Evolutionary conservation across 805 yeast species (phyloP).

Genomic region (Pichia thaimueangensis): DNA sequence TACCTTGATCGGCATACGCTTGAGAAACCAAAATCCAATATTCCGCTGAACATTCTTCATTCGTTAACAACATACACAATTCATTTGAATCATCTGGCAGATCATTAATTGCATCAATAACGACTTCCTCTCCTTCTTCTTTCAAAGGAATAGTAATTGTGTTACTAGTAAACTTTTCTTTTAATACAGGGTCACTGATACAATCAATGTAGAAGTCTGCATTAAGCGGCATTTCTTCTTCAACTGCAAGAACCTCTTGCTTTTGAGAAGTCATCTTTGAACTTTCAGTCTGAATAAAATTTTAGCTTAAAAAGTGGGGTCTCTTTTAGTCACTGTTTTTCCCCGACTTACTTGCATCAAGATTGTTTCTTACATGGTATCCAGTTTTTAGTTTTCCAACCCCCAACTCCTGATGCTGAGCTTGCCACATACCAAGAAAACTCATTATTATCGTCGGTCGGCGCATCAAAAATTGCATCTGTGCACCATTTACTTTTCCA

Average conservation of each 20-base stretch:
- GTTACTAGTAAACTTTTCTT: slow-evolving; percentile 21
- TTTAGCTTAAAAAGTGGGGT: too few relatives aligned
- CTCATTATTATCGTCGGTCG: too few relatives aligned
- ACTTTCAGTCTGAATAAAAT: background rate
- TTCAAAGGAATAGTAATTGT: slow-evolving; percentile 56
- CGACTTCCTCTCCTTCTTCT: slow-evolving; percentile 77
- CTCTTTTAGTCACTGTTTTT: too few relatives aligned
- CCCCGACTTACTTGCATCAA: too few relatives aligned
- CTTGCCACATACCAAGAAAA: too few relatives aligned
- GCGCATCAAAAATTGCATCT: too few relatives aligned
- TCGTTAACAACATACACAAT: slow-evolving; percentile 66
- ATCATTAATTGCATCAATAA: slow-evolving; percentile 73
- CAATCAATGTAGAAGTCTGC: slow-evolving; percentile 23
- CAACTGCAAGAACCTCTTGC: background rate
- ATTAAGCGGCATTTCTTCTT: slow-evolving; percentile 20
- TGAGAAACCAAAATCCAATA: slow-evolving; percentile 83
- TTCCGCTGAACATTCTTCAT: slow-evolving; percentile 67
- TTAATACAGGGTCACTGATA: slow-evolving; percentile 16
- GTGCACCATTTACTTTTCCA: slow-evolving; percentile 4
- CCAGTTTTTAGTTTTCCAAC: too few relatives aligned
- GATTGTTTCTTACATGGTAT: too few relatives aligned
- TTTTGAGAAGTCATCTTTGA: slow-evolving; percentile 6
- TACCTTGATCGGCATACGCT: slow-evolving; percentile 65
- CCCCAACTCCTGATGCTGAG: too few relatives aligned
- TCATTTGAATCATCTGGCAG: slow-evolving; percentile 88